Percentiles rank a stretch among this genome's conserved stretches.
Conservation (phyloP, 2,329 filamentous ascomycete species). For the Ophiostoma triangulosporum region DNA sequence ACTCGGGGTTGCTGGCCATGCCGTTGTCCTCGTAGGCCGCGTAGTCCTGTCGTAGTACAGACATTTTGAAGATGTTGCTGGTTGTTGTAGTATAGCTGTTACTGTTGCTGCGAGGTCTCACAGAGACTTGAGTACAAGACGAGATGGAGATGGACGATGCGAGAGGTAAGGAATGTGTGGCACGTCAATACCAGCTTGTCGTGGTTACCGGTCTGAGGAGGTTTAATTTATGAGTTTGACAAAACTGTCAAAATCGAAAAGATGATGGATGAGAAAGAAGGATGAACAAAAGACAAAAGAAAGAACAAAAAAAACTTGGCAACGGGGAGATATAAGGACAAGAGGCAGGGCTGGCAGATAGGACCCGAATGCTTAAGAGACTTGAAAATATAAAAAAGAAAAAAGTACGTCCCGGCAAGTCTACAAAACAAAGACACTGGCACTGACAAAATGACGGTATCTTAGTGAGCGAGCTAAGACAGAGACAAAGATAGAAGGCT, state of each 20-base stretch:
- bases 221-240: background rate
- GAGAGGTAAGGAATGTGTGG: background rate
- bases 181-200: slow-evolving; percentile 2
- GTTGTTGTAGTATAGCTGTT: background rate
- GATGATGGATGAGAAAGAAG: background rate
- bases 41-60: slow-evolving; percentile 1
- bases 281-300: background rate
- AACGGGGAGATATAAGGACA: background rate
- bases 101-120: background rate
- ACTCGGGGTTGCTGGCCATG: background rate
- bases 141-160: no score
- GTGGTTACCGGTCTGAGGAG: background rate
- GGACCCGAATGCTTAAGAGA: no score
- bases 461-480: background rate
- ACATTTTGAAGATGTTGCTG: background rate
- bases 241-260: background rate
- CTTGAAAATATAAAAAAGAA: background rate
- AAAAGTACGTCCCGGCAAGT: background rate
- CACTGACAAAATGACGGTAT: background rate
- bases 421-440: background rate
- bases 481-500: background rate
- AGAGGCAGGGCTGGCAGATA: background rate
- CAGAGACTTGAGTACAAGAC: background rate
- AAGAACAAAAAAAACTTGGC: background rate
- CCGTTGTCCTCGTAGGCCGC: background rate